Base-by-base conservation (phyloP, 441 rosid genomes). In the Gossypium schwendimanii region DNA sequence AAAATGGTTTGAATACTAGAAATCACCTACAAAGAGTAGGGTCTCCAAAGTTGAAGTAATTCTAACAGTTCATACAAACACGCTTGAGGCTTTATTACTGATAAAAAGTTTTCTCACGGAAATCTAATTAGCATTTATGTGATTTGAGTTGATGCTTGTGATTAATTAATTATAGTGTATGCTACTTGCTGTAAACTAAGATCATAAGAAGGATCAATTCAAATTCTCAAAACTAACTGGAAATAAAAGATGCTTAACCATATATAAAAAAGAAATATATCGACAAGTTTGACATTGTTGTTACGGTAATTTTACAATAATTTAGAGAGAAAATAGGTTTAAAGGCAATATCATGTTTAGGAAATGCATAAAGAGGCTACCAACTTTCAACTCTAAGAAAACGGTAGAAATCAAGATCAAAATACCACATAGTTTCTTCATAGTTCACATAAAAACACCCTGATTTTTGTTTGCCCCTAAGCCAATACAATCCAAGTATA, bases 391-490 rank as follows among this genome's bases (percentile, higher is more conserved):
- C 44, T 8, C 44, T 39, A 8, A 61, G 23, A 15, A 61, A 62
- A 23, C 39, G 7, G 49, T 49, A 63, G 31, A 39, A 18, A 10
- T 63, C 10, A 63, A 39, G 68, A 63, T 63, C 52, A 18, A 63
- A 63, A 8, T 18, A 20, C 68, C 52, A 39, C 23, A 63, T 6
- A 6, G 14, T 62, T 33, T 62, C 45, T 33, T 36, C 45, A 0
- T 1, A 17, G 7, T 9, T 9, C 62, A 53, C 61, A 64, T 61
- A 52, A 52, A 47, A 45, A 21, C 70, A 59, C 71, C 20, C 49
- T 55, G 71, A 63, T 68, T 59, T 74, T 26, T 65, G 69, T 72
- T 76, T 78, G 80, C 76, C 75, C 76, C 74, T 78, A 76, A 75
- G 75, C 77, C 55, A 39, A 79, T 62, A 11, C 49, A 26, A 65